phyloP scores from a whole-genome alignment of 257 asterid species.

The Schizonepeta tenuifolia region DNA sequence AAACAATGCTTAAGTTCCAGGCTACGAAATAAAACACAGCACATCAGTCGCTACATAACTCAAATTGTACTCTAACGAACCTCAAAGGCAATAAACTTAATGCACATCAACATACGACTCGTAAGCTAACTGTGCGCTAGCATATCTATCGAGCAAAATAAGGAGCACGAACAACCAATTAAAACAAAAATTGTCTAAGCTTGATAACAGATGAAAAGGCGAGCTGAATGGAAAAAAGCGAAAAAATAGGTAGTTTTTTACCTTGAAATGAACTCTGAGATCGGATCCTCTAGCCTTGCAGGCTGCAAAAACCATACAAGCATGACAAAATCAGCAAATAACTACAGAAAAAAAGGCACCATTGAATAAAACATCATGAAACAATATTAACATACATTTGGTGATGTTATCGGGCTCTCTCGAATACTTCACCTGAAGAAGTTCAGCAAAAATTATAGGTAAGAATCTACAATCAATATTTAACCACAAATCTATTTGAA shows the following conservation, averaged over 20 bases:
- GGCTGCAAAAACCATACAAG: slow-evolving; percentile 46
- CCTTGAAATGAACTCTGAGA: slow-evolving; percentile 85
- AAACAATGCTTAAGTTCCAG: too few relatives aligned
- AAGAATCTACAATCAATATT: background rate
- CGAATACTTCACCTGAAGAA: slow-evolving; percentile 75
- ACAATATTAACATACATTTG: slow-evolving; percentile 49
- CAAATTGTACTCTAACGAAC: background rate
- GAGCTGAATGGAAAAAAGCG: background rate
- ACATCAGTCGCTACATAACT: too few relatives aligned
- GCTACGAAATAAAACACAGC: too few relatives aligned
- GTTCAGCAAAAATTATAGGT: background rate
- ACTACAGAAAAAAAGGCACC: background rate
- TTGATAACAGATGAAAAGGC: background rate
- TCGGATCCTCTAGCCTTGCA: slow-evolving; percentile 83
- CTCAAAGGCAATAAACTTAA: background rate
- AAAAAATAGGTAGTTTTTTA: background rate
- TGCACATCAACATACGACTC: background rate
- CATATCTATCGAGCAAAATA: background rate
- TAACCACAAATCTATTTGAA: background rate
- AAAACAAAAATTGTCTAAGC: too few relatives aligned
- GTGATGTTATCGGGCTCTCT: slow-evolving; percentile 73
- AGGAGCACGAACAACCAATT: background rate
- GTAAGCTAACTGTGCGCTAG: background rate
- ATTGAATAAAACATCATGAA: background rate
- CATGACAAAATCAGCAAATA: background rate